Base-by-base conservation (phyloP, 1,139 yeast genomes). In the Saccharomyces uvarum region DNA sequence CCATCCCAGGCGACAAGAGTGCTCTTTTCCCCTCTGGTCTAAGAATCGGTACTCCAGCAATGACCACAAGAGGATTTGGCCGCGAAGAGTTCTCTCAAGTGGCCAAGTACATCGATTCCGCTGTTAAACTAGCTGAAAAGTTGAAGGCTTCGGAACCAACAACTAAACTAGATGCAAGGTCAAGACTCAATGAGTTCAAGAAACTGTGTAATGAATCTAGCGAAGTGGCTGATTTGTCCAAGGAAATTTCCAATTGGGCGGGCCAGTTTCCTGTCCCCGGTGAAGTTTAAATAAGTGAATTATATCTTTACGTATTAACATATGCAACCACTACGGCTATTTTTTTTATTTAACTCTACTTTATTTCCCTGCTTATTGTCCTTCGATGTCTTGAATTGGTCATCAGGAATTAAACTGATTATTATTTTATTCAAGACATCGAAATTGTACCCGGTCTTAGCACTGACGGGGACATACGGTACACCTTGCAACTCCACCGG, bases 31-130 rank as follows among this genome's bases (percentile, higher is more conserved):
- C 98, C 66, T 88, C 95, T 53, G 98, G 98, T 63, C 79, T 91
- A 68, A 86, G 98, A 78, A 89, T 91, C 57, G 98, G 98, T 64
- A 88, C 98, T 49, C 98, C 98, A 56, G 97, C 97, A 56, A 91
- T 91, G 98, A 87, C 97, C 60, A 89, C 97, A 53, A 86, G 98
- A 78, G 97, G 97, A 29, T 86, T 91, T 66, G 85, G 86, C 48
- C 81, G 80, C 59, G 79, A 74, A 50, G 97, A 91, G 66, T 91
- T 91, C 66, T 82, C 77, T 61, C 79, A 81, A 69, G 93, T 91
- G 56, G 88, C 91, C 28, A 81, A 78, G 56, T 89, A 82, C 76
- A 85, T 91, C 70, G 86, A 86, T 69, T 76, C 75, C 63, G 96
- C 97, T 31, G 95, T 88, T 57, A 80, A 82, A 28, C 75, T 86